Evolutionary conservation across 805 yeast genomes (phyloP), one percentile per base, ranked within the genome.

Genomic region (Metschnikowia drakensbergensis): DNA sequence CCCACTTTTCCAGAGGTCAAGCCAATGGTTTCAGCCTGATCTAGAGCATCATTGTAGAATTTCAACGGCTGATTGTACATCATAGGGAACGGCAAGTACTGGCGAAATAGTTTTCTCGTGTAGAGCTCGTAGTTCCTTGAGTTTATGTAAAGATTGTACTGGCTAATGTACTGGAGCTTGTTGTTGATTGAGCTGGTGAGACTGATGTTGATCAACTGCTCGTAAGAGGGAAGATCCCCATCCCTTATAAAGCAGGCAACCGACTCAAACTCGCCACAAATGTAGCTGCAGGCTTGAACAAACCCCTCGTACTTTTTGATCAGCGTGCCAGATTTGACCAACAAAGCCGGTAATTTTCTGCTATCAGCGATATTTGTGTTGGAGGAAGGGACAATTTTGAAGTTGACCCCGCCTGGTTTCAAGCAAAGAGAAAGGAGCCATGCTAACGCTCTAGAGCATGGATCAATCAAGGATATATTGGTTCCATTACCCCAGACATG

Each of bases 41-140:
- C 65, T 47, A 67, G 66, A 0, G 77, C 77, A 36, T 53, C 48
- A 45, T 63, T 59, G 55, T 72, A 73, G 48, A 72, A 70, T 37
- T 65, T 68, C 34, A 80, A 53, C 1, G 91, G 90, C 23, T 84
- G 81, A 51, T 79, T 79, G 60, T 84, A 85, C 77, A 84, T 87
- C 78, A 84, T 75, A 7, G 91, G 92, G 67, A 85, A 86, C 5
- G 87, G 84, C 17, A 84, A 63, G 48, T 79, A 74, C 3, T 67
- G 55, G 38, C 72, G 68, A 59, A 83, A 83, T 13, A 76, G 57
- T 23, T 76, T 76, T 51, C 88, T 71, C 3, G 89, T 79, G 55
- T 75, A 82, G 9, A 69, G 61, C 50, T 80, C 85, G 62, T 84
- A 86, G 61, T 86, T 85, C 13, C 63, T 65, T 27, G 75, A 71